These are phyloP conservation scores for Gastrolobium bilobum DNA, from an alignment of 306 rosid genomes.

Conservation along the genomic window DNA sequence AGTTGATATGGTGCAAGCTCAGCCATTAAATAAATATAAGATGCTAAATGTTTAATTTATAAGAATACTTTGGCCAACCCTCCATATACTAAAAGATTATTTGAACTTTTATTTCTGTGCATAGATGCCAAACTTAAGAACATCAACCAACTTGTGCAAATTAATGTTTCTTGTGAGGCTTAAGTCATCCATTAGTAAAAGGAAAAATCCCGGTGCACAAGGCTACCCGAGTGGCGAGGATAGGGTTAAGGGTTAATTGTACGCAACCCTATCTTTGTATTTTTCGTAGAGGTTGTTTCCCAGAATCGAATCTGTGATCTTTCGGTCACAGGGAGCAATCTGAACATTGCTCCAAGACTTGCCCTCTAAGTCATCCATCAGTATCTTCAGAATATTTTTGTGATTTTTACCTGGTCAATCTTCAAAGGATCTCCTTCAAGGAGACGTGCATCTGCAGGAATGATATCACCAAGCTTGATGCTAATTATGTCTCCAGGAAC, in stretches of 20 bases:
- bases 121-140: neutral
- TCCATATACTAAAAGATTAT: neutral
- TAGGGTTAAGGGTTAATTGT: too few relatives aligned
- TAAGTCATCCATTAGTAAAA: neutral
- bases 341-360: too few relatives aligned
- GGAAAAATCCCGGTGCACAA: too few relatives aligned
- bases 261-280: too few relatives aligned
- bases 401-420: slow-evolving; percentile 71
- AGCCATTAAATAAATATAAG: neutral
- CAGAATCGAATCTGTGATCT: too few relatives aligned
- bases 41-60: neutral
- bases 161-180: neutral
- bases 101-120: neutral
- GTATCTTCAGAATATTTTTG: neutral
- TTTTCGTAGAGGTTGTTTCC: too few relatives aligned
- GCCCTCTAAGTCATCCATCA: neutral
- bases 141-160: neutral
- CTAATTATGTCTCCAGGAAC: slow-evolving; percentile 84
- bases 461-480: slow-evolving; percentile 81
- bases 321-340: too few relatives aligned
- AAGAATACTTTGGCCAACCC: neutral
- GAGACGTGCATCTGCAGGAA: slow-evolving; percentile 85
- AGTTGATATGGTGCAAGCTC: neutral
- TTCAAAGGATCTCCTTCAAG: slow-evolving; percentile 86
- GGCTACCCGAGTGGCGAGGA: too few relatives aligned